Conservation (phyloP, 176 grass and related monocot species). For the Tillandsia leiboldiana region DNA sequence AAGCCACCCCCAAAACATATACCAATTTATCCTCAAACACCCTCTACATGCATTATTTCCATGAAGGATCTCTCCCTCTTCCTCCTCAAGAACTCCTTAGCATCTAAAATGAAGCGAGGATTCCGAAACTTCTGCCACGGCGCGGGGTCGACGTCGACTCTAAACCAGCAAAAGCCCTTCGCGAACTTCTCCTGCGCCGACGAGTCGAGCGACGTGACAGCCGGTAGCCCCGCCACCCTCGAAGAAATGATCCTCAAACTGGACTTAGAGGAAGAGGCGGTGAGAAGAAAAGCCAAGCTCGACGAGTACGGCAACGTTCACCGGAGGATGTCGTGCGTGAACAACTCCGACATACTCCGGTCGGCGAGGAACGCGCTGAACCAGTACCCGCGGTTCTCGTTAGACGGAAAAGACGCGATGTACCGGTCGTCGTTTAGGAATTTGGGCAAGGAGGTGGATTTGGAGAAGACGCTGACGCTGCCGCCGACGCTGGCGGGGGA, state of each 20-base stretch:
- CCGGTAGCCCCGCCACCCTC: conserved; percentile 30
- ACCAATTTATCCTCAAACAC: background rate
- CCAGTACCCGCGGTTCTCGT: conserved; percentile 87
- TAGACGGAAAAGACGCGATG: conserved; percentile 91
- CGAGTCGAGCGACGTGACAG: conserved; percentile 32
- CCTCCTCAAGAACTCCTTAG: conserved; percentile 27
- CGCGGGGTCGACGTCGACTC: conserved; percentile 50
- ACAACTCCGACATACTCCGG: conserved; percentile 65
- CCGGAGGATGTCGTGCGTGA: conserved; percentile 80
- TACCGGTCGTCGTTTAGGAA: conserved; percentile 61
- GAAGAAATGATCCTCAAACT: conserved; percentile 98
- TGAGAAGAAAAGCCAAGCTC: conserved; percentile 29
- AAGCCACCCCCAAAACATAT: conserved; percentile 3
- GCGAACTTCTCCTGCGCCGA: conserved; percentile 25
- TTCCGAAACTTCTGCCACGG: conserved; percentile 59
- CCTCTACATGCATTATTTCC: conserved; percentile 1
- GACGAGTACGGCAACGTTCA: conserved; percentile 19
- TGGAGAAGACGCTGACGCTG: conserved; percentile 57
- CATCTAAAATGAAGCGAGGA: conserved; percentile 41
- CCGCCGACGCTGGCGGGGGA: conserved; percentile 59
- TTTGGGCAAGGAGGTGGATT: conserved; percentile 49
- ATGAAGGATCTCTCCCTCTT: conserved; percentile 38
- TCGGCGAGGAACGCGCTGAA: conserved; percentile 62
- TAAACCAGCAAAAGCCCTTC: conserved; percentile 29
- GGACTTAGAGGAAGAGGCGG: conserved; percentile 64